Percentiles rank a stretch among this genome's conserved stretches.
Evolutionary conservation across 1,284 basidiomycete species (phyloP).

Genomic region (Tylopilus sp.): DNA sequence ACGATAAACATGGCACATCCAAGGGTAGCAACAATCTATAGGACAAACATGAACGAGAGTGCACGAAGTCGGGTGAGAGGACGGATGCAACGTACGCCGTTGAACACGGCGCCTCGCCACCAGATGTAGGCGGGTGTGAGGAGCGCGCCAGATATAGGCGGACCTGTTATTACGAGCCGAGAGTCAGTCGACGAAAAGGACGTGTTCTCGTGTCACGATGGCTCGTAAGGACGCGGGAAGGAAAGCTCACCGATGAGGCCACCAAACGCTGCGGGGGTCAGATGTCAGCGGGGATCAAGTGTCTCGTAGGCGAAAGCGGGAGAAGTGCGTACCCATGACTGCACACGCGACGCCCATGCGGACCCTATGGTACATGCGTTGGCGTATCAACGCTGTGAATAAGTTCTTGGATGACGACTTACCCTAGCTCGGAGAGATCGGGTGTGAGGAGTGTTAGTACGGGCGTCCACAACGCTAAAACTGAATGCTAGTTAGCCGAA

Average conservation of each 20-base stretch:
- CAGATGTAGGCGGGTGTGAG: slow-evolving; percentile 39
- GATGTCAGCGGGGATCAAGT: not conserved
- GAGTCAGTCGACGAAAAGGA: not conserved
- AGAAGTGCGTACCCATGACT: slow-evolving; percentile 35
- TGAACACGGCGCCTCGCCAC: slow-evolving; percentile 44
- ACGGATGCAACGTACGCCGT: slow-evolving; percentile 31
- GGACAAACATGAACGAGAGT: not conserved
- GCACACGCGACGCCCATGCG: slow-evolving; percentile 42
- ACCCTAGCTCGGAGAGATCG: slow-evolving; percentile 43
- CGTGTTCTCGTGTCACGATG: too few relatives aligned
- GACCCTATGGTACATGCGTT: slow-evolving; percentile 24
- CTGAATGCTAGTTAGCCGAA: too few relatives aligned
- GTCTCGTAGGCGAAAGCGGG: not conserved
- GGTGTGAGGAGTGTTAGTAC: slow-evolving; percentile 36
- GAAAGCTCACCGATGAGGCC: slow-evolving; percentile 36
- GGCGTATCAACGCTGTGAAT: not conserved
- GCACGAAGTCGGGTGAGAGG: too few relatives aligned
- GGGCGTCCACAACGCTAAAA: slow-evolving; percentile 36
- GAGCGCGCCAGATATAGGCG: slow-evolving; percentile 42
- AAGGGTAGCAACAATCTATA: slow-evolving; percentile 27
- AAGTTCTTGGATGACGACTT: not conserved
- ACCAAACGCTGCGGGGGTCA: slow-evolving; percentile 30
- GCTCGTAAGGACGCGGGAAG: not conserved
- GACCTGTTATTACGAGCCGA: slow-evolving; percentile 25
- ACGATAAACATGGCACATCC: slow-evolving; percentile 41